phyloP scores from a whole-genome alignment of 768 basidiomycete genomes.

The Krasilnikovozyma curviuscula region DNA sequence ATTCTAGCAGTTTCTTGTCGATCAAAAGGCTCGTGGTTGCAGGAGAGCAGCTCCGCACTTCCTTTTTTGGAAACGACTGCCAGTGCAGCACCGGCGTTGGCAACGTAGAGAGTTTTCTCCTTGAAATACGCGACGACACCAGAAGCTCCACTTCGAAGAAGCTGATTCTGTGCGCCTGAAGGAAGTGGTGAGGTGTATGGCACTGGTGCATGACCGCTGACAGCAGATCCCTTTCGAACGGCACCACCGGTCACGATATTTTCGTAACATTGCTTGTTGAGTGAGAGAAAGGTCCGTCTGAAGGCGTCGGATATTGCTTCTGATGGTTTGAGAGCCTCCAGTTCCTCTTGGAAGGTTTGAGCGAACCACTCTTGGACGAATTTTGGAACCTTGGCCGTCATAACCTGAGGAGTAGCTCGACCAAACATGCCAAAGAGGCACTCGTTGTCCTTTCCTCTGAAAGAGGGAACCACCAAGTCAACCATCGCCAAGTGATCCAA shows the following conservation, averaged over 20 bases:
- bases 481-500: constrained; percentile 68
- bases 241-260: constrained; percentile 28
- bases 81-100: constrained; percentile 71
- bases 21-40: constrained; percentile 77
- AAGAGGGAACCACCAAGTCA: constrained; percentile 76
- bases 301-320: constrained; percentile 57
- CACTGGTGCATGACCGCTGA: too few relatives aligned
- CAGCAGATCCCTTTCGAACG: constrained; percentile 54
- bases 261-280: constrained; percentile 67
- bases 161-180: constrained; percentile 11
- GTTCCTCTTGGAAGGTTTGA: constrained; percentile 39
- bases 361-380: constrained; percentile 68
- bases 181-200: not conserved
- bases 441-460: constrained; percentile 53
- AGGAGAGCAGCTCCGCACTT: constrained; percentile 50
- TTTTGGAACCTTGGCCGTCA: constrained; percentile 42
- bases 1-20: constrained; percentile 68
- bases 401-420: constrained; percentile 30
- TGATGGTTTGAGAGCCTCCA: constrained; percentile 33
- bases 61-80: constrained; percentile 65
- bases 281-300: constrained; percentile 64
- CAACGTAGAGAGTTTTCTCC: constrained; percentile 62
- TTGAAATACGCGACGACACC: constrained; percentile 72
- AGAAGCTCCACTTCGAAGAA: constrained; percentile 49
- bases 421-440: constrained; percentile 96